These are phyloP conservation scores for Adiantum capillusveneris DNA, from an alignment of 75 land plant species.

Conservation along the genomic window DNA sequence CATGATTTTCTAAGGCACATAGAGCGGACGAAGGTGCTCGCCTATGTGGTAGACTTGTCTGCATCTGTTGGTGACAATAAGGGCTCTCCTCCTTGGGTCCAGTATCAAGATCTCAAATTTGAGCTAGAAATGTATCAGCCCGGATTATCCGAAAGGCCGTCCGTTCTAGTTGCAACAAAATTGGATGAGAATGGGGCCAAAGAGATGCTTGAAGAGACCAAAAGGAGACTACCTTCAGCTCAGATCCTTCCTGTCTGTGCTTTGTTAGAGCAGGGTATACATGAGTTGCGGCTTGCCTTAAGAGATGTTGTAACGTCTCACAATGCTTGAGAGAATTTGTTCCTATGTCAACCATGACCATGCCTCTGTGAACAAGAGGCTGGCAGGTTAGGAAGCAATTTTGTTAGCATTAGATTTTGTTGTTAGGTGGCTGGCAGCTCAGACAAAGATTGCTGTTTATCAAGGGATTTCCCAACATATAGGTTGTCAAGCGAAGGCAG, in stretches of 20 bases:
- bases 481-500: no score
- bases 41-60: constrained; percentile 88
- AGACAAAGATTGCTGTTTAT: no score
- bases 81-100: constrained; percentile 83
- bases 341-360: no score
- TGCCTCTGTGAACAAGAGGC: no score
- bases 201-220: constrained; percentile 32
- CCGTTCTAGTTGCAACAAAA: constrained; percentile 76
- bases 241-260: constrained; percentile 83
- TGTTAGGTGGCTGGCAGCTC: no score
- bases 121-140: constrained; percentile 69
- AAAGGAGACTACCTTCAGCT: constrained; percentile 47
- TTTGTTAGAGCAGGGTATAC: constrained; percentile 68
- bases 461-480: no score
- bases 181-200: constrained; percentile 75
- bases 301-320: constrained; percentile 32
- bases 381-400: no score
- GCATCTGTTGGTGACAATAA: constrained; percentile 55
- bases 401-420: no score
- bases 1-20: constrained; percentile 88
- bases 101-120: constrained; percentile 53
- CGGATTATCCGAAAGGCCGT: constrained; percentile 70
- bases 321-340: no score
- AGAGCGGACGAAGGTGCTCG: constrained; percentile 87
- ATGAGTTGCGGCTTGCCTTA: constrained; percentile 64